Conservation (phyloP, 2,329 filamentous ascomycete species). For the Pseudocercospora pini-densiflorae region DNA sequence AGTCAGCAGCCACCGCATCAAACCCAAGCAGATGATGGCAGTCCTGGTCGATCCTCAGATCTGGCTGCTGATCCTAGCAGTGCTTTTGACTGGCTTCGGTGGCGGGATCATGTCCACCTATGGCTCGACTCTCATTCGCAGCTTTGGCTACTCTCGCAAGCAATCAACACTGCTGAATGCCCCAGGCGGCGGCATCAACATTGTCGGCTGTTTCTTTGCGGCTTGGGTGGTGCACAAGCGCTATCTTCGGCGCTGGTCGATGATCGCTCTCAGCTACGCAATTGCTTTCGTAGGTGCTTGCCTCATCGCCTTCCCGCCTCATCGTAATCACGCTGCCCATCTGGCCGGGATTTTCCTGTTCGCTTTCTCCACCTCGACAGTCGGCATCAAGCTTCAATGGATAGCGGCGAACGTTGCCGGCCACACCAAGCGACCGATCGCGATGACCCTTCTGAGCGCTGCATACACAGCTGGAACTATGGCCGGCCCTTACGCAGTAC, state of each 20-base stretch:
- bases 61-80: slow-evolving; percentile 45
- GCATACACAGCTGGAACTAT: slow-evolving; percentile 42
- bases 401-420: slow-evolving; percentile 65
- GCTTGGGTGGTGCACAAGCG: slow-evolving; percentile 1
- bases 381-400: slow-evolving; percentile 44
- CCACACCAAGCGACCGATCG: slow-evolving; percentile 71
- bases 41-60: slow-evolving; percentile 66
- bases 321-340: slow-evolving; percentile 46
- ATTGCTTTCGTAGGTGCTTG: slow-evolving; percentile 19
- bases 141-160: slow-evolving; percentile 39
- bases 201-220: slow-evolving; percentile 39
- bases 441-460: slow-evolving; percentile 51
- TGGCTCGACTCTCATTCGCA: slow-evolving; percentile 52
- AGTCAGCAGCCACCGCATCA: slow-evolving; percentile 52
- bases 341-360: slow-evolving; percentile 44
- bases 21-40: slow-evolving; percentile 57
- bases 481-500: slow-evolving; percentile 42
- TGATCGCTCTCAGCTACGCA: slow-evolving; percentile 1
- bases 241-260: slow-evolving; percentile 8
- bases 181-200: slow-evolving; percentile 60
- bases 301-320: slow-evolving; percentile 35
- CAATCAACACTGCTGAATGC: slow-evolving; percentile 52
- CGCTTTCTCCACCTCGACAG: slow-evolving; percentile 41
- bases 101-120: slow-evolving; percentile 61
- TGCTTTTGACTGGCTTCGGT: slow-evolving; percentile 48